These are phyloP conservation scores for Xylogone sp. DNA, from an alignment of 2,329 filamentous ascomycete species.

Conservation along the genomic window DNA sequence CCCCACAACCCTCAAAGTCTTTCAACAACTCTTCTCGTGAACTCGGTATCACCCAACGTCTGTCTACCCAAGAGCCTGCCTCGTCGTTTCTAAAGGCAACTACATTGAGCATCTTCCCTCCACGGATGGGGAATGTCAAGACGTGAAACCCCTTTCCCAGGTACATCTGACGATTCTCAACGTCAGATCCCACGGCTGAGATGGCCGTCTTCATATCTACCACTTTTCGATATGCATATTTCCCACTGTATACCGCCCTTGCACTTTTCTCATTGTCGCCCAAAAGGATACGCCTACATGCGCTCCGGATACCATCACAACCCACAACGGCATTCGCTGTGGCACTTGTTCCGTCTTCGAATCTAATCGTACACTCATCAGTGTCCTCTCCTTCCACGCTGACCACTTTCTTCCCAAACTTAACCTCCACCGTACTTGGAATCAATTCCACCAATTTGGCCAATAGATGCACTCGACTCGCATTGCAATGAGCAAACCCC, in stretches of 20 bases:
- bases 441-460: slow-evolving; percentile 35
- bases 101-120: slow-evolving; percentile 50
- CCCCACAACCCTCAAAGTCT: slow-evolving; percentile 40
- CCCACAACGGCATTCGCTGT: slow-evolving; percentile 47
- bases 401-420: slow-evolving; percentile 28
- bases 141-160: slow-evolving; percentile 52
- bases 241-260: slow-evolving; percentile 47
- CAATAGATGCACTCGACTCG: slow-evolving; percentile 36
- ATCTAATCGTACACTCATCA: slow-evolving; percentile 25
- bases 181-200: slow-evolving; percentile 41
- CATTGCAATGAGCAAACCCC: slow-evolving; percentile 22
- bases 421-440: slow-evolving; percentile 23
- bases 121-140: slow-evolving; percentile 55
- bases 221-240: slow-evolving; percentile 57
- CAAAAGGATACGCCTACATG: slow-evolving; percentile 46
- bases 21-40: slow-evolving; percentile 35
- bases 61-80: slow-evolving; percentile 33
- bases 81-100: slow-evolving; percentile 43
- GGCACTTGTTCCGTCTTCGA: slow-evolving; percentile 38
- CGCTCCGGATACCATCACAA: slow-evolving; percentile 60
- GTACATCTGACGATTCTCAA: slow-evolving; percentile 50
- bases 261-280: slow-evolving; percentile 40
- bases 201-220: slow-evolving; percentile 52
- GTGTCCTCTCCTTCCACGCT: slow-evolving; percentile 15
- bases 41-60: slow-evolving; percentile 36